phyloP scores from a whole-genome alignment of 768 basidiomycete species.

The Amanita thiersii region DNA sequence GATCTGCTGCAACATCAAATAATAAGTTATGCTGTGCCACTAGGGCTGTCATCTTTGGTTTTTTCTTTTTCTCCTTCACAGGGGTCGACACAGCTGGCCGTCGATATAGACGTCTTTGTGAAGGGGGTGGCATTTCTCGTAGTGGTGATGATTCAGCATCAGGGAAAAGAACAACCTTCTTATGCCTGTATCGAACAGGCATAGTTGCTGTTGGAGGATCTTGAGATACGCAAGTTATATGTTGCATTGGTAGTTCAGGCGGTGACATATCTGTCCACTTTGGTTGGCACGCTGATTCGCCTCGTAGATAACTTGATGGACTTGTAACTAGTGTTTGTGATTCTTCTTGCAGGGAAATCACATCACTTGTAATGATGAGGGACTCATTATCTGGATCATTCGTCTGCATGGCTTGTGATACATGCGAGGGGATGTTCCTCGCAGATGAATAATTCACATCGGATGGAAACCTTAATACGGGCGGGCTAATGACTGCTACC shows the following conservation, averaged over 20 bases:
- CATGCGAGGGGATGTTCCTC: background rate
- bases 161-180: constrained; percentile 12
- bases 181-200: constrained; percentile 30
- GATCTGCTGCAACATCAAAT: constrained; percentile 64
- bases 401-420: background rate
- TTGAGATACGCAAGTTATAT: constrained; percentile 9
- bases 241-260: constrained; percentile 2
- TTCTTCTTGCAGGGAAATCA: no score
- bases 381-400: background rate
- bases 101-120: constrained; percentile 29
- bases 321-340: no score
- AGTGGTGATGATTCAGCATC: constrained; percentile 22
- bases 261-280: background rate
- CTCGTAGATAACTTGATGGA: no score
- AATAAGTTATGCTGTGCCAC: constrained; percentile 25
- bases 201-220: constrained; percentile 33
- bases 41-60: constrained; percentile 7
- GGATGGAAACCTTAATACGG: no score
- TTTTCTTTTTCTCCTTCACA: constrained; percentile 12
- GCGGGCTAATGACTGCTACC: background rate
- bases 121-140: constrained; percentile 23
- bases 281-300: background rate
- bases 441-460: no score
- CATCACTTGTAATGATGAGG: background rate
- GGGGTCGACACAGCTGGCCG: constrained; percentile 21